Percentiles rank a stretch among this genome's conserved stretches.
phyloP scores from a whole-genome alignment of 2,329 filamentous ascomycete species.

The Hypoxylon sp. region DNA sequence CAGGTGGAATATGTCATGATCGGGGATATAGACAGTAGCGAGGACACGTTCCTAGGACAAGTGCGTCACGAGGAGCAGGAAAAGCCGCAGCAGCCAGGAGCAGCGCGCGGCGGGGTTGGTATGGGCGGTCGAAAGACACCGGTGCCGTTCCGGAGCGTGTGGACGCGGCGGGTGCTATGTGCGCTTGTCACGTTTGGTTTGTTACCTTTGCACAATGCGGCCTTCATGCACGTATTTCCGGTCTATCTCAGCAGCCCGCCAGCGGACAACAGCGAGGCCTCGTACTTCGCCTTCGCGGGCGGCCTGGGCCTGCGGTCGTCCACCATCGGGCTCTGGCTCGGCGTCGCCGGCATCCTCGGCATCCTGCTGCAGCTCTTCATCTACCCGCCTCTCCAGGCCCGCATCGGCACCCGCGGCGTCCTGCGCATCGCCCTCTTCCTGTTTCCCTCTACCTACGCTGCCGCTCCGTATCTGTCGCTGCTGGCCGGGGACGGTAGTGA shows the following conservation, averaged over 20 bases:
- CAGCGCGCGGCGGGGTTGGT: too few species aligned
- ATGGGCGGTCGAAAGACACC: constrained; percentile 16
- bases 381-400: constrained; percentile 65
- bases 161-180: constrained; percentile 46
- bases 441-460: constrained; percentile 65
- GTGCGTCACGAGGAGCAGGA: constrained; percentile 15
- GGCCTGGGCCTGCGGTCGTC: constrained; percentile 61
- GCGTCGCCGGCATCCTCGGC: constrained; percentile 67
- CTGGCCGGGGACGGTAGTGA: constrained; percentile 52
- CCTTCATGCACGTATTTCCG: constrained; percentile 70
- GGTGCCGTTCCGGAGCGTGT: constrained; percentile 36
- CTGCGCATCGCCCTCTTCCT: constrained; percentile 65
- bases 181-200: constrained; percentile 51
- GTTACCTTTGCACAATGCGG: constrained; percentile 68
- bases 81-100: constrained; percentile 26
- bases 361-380: constrained; percentile 68
- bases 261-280: constrained; percentile 50
- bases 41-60: constrained; percentile 30
- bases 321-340: constrained; percentile 54
- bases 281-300: constrained; percentile 62
- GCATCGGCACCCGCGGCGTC: constrained; percentile 65
- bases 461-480: constrained; percentile 67
- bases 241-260: constrained; percentile 66
- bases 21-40: constrained; percentile 17
- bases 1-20: constrained; percentile 28